Evolutionary conservation across 352 stramenopile species (phyloP).

Genomic region (Phytophthora hibernalis): DNA sequence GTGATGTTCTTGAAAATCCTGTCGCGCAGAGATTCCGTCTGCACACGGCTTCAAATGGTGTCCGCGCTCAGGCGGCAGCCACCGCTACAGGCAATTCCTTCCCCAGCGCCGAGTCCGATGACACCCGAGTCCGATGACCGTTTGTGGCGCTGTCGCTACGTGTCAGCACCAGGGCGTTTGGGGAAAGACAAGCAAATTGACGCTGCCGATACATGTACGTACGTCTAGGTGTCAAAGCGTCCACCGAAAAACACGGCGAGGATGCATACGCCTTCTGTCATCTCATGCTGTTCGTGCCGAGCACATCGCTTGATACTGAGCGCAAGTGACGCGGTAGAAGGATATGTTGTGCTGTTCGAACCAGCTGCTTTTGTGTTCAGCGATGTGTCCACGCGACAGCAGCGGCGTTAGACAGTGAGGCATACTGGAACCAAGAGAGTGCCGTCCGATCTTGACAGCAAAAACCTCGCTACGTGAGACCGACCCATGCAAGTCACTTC

Average conservation of each 20-base stretch:
- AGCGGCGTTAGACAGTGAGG: constrained; percentile 10
- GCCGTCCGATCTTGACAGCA: constrained; percentile 8
- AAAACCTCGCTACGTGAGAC: constrained; percentile 14
- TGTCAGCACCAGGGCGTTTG: no score
- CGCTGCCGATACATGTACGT: no score
- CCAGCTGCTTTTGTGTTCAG: constrained; percentile 3
- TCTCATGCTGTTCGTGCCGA: constrained; percentile 32
- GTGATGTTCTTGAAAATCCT: constrained; percentile 8
- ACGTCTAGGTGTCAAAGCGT: no score
- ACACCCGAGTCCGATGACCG: no score
- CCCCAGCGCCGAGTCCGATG: no score
- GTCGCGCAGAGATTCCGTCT: neutral
- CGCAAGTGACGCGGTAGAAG: constrained; percentile 1
- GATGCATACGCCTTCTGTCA: constrained; percentile 16
- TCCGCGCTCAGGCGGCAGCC: neutral
- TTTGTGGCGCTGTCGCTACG: no score
- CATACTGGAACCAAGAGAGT: constrained; percentile 3
- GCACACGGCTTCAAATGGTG: constrained; percentile 4
- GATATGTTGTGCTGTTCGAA: constrained; percentile 22
- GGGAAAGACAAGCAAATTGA: no score
- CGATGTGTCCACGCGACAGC: constrained; percentile 18
- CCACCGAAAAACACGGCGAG: no score
- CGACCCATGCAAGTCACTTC: constrained; percentile 15
- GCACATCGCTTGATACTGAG: constrained; percentile 19
- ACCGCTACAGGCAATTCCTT: no score